phyloP scores from a whole-genome alignment of 306 rosid genomes.

The Purshia tridentata region DNA sequence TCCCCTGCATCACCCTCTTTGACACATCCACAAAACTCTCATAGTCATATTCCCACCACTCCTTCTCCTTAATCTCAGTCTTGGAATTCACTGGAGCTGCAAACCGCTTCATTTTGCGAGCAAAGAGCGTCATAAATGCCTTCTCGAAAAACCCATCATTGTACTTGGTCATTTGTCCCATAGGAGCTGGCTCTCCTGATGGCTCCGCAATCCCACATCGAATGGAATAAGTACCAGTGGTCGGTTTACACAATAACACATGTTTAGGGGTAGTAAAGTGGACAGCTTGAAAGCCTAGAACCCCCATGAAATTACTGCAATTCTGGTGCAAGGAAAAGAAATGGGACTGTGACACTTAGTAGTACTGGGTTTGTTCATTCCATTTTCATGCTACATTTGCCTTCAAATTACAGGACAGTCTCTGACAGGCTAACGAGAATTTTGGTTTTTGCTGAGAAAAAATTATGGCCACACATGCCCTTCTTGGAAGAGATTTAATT shows the following conservation, averaged over 20 bases:
- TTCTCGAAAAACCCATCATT: constrained; percentile 70
- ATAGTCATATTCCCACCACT: constrained; percentile 57
- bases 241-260: neutral
- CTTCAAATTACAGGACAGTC: neutral
- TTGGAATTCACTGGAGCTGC: constrained; percentile 24
- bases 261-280: constrained; percentile 23
- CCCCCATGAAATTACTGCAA: constrained; percentile 33
- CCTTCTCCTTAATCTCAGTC: constrained; percentile 13
- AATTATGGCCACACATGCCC: constrained; percentile 30
- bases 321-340: neutral
- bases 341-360: neutral
- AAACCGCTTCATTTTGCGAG: constrained; percentile 70
- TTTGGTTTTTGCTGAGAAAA: constrained; percentile 10
- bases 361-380: neutral
- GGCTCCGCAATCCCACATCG: constrained; percentile 80
- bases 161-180: constrained; percentile 75
- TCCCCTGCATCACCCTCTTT: constrained; percentile 77
- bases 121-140: constrained; percentile 77
- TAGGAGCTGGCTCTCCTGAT: constrained; percentile 79
- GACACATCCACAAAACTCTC: constrained; percentile 86
- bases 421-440: neutral
- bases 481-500: neutral
- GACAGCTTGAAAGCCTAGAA: constrained; percentile 37
- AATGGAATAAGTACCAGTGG: neutral
- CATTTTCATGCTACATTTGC: neutral